Base-by-base conservation (phyloP, 306 rosid genomes). In the Betula pendula region DNA sequence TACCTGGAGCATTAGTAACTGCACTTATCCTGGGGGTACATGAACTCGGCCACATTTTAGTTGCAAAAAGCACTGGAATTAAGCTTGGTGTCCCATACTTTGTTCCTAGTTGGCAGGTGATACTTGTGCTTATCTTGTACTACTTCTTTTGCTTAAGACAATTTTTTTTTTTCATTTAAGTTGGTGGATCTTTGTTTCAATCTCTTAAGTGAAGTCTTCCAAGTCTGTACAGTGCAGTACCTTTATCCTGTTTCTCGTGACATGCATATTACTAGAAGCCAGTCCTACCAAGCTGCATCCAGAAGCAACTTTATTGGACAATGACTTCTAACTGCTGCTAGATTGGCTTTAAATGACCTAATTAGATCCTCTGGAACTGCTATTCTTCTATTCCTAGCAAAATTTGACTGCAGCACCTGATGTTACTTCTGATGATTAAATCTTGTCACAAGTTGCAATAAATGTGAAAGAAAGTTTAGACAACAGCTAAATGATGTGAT, bases 41-140 rank as follows among this genome's bases (percentile, higher is more conserved):
- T 44, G 99, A 95, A 81, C 88, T 95, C 24, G 51, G 89, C 80
- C 97, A 92, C 88, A 86, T 85, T 77, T 38, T 90, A 73, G 94
- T 75, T 75, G 97, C 99, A 75, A 62, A 81, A 27, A 77, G 76
- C 66, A 55, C 72, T 17, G 96, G 93, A 82, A 84, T 96, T 44
- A 88, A 89, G 86, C 96, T 96, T 81, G 98, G 96, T 77, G 88
- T 96, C 78, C 98, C 99, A 20, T 92, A 73, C 88, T 89, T 96
- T 71, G 91, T 96, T 76, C 99, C 99, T 68, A 96, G 99, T 83
- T 96, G 99, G 99, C 99, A 96, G 98, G 99, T 96, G 79, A 82
- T 27, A 72, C 35, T 70, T 68, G 24, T 71, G 77, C 70, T 68
- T 44, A 35, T 81, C 78, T 58, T 58, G 63, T 76, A 60, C 53